Evolutionary conservation across 1,284 basidiomycete genomes (phyloP), one percentile per base, ranked within the genome.

Genomic region (Austropuccinia psidii): DNA sequence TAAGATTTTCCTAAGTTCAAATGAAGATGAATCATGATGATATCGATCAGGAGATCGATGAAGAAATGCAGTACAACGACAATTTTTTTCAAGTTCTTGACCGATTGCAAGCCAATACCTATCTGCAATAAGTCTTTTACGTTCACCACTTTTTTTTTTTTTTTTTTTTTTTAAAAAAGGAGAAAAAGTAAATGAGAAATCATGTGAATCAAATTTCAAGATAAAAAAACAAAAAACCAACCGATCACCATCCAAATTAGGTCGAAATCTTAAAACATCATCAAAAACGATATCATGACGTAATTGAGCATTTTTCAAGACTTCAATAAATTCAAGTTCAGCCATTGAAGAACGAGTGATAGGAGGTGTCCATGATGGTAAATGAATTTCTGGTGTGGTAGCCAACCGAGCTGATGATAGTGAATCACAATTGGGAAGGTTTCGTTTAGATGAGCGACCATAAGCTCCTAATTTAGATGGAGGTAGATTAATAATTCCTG

Each of bases 281-380:
- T 81, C 92, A 78, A 95, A 95, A 75, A 95, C 86, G 76, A 95
- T 85, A 81, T 96, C 93, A 80, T 96, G 93, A 52, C 92, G 88
- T 75, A 96, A 87, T 81, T 93, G 91, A 29, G 90, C 90, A 79
- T 93, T 93, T 73, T 89, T 87, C 75, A 95, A 84, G 77, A 95
- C 93, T 75, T 89, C 87, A 76, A 88, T 86, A 31, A 94, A 83
- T 80, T 96, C 92, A 55, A 96, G 84, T 79, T 93, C 90, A 78
- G 87, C 88, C 77, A 96, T 83, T 0, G 90, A 91, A 67, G 88
- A 86, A 57, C 89, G 85, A 78, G 91, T 93, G 80, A 95, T 90
- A 65, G 90, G 86, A 0, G 93, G 91, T 57, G 85, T 83, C 52
- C 86, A 82, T 31, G 88, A 83, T 9, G 90, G 90, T 35, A 75